Conservation (phyloP, 2,329 filamentous ascomycete genomes). For the Aspergillus sp. region DNA sequence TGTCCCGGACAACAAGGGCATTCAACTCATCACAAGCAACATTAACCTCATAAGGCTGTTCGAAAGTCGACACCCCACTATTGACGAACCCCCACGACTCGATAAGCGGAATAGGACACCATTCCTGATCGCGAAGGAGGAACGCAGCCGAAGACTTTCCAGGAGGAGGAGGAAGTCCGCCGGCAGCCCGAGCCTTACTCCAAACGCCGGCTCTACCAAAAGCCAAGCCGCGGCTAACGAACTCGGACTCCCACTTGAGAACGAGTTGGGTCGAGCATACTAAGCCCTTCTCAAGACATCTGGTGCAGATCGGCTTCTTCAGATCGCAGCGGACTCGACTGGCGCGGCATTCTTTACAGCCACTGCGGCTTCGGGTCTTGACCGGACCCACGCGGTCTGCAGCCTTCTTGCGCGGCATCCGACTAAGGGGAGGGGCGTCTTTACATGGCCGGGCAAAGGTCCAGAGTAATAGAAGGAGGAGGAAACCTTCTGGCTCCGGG, state of each 20-base stretch:
- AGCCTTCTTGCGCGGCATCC: conserved; percentile 41
- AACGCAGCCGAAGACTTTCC: conserved; percentile 19
- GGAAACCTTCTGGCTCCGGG: neutral
- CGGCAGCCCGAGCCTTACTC: conserved; percentile 34
- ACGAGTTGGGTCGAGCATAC: conserved; percentile 40
- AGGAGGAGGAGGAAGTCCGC: conserved; percentile 11
- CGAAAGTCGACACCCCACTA: conserved; percentile 32
- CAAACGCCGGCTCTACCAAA: conserved; percentile 48
- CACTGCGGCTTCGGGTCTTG: conserved; percentile 43
- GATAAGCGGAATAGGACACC: conserved; percentile 31
- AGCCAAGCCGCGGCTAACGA: conserved; percentile 42
- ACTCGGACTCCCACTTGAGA: conserved; percentile 45
- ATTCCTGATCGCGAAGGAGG: conserved; percentile 26
- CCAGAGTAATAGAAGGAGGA: neutral
- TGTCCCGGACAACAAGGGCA: conserved; percentile 15
- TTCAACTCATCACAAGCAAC: conserved; percentile 27
- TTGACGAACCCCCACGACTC: conserved; percentile 38
- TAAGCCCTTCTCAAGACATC: conserved; percentile 39
- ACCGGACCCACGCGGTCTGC: conserved; percentile 38
- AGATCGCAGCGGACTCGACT: conserved; percentile 47
- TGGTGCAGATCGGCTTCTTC: conserved; percentile 39
- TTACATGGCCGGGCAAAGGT: conserved; percentile 28
- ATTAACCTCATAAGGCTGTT: conserved; percentile 28
- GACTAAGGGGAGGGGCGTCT: conserved; percentile 13
- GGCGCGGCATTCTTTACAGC: conserved; percentile 44